Percentiles rank a stretch among this genome's conserved stretches.
Conservation (phyloP, 2,329 filamentous ascomycete genomes). For the Aspergillus tanneri region DNA sequence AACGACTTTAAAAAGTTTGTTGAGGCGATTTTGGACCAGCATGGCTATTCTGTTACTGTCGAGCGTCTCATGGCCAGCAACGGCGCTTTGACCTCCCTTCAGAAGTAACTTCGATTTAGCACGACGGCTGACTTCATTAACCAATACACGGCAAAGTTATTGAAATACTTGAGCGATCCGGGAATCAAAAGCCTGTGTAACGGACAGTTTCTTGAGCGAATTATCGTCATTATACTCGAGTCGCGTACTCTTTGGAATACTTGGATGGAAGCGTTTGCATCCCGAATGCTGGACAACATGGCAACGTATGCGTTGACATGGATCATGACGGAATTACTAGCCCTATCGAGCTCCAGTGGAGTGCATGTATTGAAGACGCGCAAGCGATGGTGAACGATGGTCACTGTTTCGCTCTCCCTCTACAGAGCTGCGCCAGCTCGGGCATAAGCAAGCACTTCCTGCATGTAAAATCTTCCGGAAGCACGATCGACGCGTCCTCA, state of each 20-base stretch:
- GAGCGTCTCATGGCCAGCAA: conserved; percentile 42
- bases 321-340: conserved; percentile 52
- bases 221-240: conserved; percentile 50
- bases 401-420: conserved; percentile 29
- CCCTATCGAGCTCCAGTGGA: conserved; percentile 28
- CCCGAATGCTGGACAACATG: conserved; percentile 31
- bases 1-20: conserved; percentile 48
- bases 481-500: background rate
- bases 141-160: conserved; percentile 33
- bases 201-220: conserved; percentile 50
- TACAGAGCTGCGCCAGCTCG: conserved; percentile 34
- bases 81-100: conserved; percentile 38
- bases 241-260: conserved; percentile 58
- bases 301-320: conserved; percentile 47
- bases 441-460: conserved; percentile 43
- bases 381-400: conserved; percentile 25
- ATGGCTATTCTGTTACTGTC: conserved; percentile 42
- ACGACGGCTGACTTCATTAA: conserved; percentile 49
- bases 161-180: conserved; percentile 44
- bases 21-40: conserved; percentile 49
- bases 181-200: conserved; percentile 50
- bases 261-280: conserved; percentile 38
- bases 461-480: conserved; percentile 23
- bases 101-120: conserved; percentile 46
- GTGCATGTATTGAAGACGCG: conserved; percentile 29